Conservation (phyloP, 768 basidiomycete genomes). For the Chlorophyllum brunneum region DNA sequence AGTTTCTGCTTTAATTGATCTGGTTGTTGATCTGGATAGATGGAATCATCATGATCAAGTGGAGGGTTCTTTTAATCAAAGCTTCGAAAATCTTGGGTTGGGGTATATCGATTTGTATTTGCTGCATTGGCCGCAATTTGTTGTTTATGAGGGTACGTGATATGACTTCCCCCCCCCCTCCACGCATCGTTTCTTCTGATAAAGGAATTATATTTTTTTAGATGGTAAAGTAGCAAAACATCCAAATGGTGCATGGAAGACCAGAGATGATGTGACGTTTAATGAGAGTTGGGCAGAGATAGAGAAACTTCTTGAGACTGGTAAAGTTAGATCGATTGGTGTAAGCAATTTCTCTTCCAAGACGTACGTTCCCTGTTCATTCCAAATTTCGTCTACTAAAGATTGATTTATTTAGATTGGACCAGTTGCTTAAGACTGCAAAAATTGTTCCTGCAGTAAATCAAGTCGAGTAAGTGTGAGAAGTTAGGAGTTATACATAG, state of each 20-base stretch:
- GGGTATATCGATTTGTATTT: constrained; percentile 55
- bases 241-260: constrained; percentile 31
- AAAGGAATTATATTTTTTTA: too few species aligned
- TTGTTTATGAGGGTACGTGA: constrained; percentile 27
- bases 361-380: constrained; percentile 30
- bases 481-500: too few species aligned
- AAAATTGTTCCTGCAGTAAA: constrained; percentile 44
- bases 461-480: constrained; percentile 39
- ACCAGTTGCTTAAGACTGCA: constrained; percentile 36
- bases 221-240: constrained; percentile 18
- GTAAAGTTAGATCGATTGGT: constrained; percentile 48
- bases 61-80: constrained; percentile 36
- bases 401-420: constrained; percentile 23
- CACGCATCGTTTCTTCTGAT: too few species aligned
- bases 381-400: background rate
- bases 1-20: background rate
- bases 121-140: constrained; percentile 46
- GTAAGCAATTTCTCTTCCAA: constrained; percentile 61
- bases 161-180: too few species aligned
- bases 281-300: constrained; percentile 47
- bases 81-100: constrained; percentile 33
- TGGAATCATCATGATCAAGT: constrained; percentile 37
- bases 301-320: constrained; percentile 44
- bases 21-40: constrained; percentile 15
- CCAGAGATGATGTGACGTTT: constrained; percentile 29